Evolutionary conservation across 2,329 filamentous ascomycete species (phyloP).

Genomic region (Blastomyces parvus): DNA sequence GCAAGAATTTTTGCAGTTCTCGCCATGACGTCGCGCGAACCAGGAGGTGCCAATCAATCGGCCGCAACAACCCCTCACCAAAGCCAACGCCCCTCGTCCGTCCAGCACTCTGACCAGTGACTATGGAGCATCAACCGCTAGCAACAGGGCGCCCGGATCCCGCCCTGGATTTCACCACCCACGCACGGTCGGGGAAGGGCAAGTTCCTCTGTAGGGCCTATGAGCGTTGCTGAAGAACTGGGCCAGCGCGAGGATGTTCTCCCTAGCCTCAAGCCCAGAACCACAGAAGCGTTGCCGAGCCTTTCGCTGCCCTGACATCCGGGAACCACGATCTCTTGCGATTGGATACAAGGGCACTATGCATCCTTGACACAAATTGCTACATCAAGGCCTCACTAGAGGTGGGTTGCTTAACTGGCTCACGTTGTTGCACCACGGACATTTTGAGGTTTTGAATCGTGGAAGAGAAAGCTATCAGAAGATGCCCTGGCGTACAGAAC

Average conservation of each 20-base stretch:
- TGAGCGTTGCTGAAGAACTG: neutral
- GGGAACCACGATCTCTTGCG: neutral
- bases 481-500: neutral
- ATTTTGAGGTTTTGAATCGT: neutral
- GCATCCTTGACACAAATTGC: neutral
- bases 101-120: no score
- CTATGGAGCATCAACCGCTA: neutral
- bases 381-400: neutral
- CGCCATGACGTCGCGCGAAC: conserved; percentile 3
- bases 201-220: neutral
- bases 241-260: neutral
- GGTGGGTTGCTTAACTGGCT: neutral
- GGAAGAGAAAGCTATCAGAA: neutral
- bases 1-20: neutral
- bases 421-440: neutral
- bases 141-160: neutral
- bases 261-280: neutral
- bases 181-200: neutral
- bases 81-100: neutral
- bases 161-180: conserved; percentile 1
- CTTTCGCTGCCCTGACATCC: neutral
- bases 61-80: no score
- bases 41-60: neutral
- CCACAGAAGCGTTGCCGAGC: neutral
- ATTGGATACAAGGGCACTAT: neutral